Base-by-base conservation (phyloP, 371 early-diverging fungal species). In the Syncephalastrum monosporum region DNA sequence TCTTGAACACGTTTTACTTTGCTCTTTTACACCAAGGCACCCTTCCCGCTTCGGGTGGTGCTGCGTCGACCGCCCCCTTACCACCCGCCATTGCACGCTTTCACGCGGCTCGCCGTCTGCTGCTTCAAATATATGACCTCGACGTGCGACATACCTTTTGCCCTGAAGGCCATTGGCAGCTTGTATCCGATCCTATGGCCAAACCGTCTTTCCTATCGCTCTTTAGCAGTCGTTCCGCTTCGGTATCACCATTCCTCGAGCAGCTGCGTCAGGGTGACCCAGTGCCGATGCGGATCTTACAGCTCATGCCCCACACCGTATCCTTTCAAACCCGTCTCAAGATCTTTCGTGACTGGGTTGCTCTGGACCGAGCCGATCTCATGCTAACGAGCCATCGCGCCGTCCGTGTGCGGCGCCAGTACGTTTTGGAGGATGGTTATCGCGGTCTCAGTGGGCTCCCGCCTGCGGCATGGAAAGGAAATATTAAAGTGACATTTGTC, bases 241-340 rank as follows among this genome's bases (percentile, higher is more conserved):
- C 53, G 42, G 63, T 52, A 51, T 63, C 70, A 61, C 61, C 58
- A 46, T 70, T 78, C 50, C 56, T 77, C 10, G 63, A 63, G 49
- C 74, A 58, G 44, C 60, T 73, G 27, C 71, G 60, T 50, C 74
- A 77, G 46, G 76, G 79, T 15, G 86, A 88, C 55, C 69, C 69
- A 19, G 64, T 84, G 3, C 83, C 83, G 0, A 74, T 88, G 10
- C 79, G 87, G 10, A 84, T 88, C 7, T 72, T 86, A 0, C 83
- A 94, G 53, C 75, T 93, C 49, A 82, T 95, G 59, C 92, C 95
- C 0, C 94, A 93, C 68, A 88, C 93, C 0, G 84, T 94, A 8
- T 88, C 93, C 0, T 94, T 96, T 61, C 83, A 81, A 25, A 81
- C 84, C 21, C 85, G 96, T 6, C 85, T 93, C 13, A 78, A 82